Evolutionary conservation across 2,329 filamentous ascomycete species (phyloP).

Genomic region (Chrysosphaeria jannelii): DNA sequence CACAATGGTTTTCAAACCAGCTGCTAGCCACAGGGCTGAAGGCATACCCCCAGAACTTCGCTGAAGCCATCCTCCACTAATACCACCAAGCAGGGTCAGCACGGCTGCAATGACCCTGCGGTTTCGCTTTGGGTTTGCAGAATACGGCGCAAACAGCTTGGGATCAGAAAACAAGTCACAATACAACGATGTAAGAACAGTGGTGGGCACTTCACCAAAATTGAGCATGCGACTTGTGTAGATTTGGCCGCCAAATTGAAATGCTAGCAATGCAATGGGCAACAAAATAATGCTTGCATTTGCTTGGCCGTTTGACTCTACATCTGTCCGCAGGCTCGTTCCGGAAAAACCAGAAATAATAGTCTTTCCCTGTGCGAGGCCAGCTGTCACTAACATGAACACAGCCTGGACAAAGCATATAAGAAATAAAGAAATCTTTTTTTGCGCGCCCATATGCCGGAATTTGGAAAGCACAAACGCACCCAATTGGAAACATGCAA

Average conservation of each 20-base stretch:
- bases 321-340: slow-evolving; percentile 5
- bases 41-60: slow-evolving; percentile 17
- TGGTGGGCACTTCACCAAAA: slow-evolving; percentile 22
- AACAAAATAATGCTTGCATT: slow-evolving; percentile 11
- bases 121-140: slow-evolving; percentile 19
- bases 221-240: slow-evolving; percentile 19
- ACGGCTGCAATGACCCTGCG: slow-evolving; percentile 18
- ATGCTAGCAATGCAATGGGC: slow-evolving; percentile 17
- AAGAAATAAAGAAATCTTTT: slow-evolving; percentile 30
- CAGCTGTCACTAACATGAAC: slow-evolving; percentile 20
- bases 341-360: slow-evolving; percentile 14
- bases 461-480: slow-evolving; percentile 41
- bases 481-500: slow-evolving; percentile 39
- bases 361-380: slow-evolving; percentile 15
- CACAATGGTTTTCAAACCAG: slow-evolving; percentile 22
- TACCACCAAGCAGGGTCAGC: slow-evolving; percentile 17
- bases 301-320: slow-evolving; percentile 9
- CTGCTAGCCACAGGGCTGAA: slow-evolving; percentile 22
- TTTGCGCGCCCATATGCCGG: slow-evolving; percentile 21
- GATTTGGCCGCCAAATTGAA: slow-evolving; percentile 24
- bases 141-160: slow-evolving; percentile 12
- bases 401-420: slow-evolving; percentile 23
- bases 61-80: slow-evolving; percentile 17
- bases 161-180: slow-evolving; percentile 22
- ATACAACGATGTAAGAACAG: slow-evolving; percentile 22